phyloP scores from a whole-genome alignment of 805 yeast genomes.

The Starmerella apis region DNA sequence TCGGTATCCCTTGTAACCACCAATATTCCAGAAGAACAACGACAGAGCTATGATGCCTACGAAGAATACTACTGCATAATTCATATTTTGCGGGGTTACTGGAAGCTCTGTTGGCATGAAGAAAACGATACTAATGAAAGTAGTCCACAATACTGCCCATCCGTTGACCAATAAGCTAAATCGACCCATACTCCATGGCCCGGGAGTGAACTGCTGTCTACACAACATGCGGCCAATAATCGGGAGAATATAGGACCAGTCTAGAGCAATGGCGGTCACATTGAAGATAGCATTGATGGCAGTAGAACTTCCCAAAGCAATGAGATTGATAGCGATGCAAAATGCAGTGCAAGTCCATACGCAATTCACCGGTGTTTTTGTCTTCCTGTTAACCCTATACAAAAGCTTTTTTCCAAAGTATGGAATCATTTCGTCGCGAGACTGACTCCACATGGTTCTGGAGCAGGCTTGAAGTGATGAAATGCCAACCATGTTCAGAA shows the following conservation, averaged over 20 bases:
- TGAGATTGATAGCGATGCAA: slow-evolving; percentile 44
- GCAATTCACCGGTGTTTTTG: slow-evolving; percentile 56
- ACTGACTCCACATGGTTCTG: slow-evolving; percentile 66
- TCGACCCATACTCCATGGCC: slow-evolving; percentile 58
- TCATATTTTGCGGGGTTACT: slow-evolving; percentile 26
- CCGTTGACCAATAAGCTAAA: slow-evolving; percentile 24
- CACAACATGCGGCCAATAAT: slow-evolving; percentile 48
- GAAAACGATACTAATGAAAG: slow-evolving; percentile 25
- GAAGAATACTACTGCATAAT: slow-evolving; percentile 28
- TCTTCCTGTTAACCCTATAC: slow-evolving; percentile 39
- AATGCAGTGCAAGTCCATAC: slow-evolving; percentile 42
- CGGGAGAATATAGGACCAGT: slow-evolving; percentile 58
- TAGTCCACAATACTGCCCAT: slow-evolving; percentile 25
- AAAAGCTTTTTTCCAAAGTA: slow-evolving; percentile 27
- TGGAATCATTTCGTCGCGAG: slow-evolving; percentile 68
- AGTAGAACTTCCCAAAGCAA: slow-evolving; percentile 49
- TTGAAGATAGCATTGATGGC: slow-evolving; percentile 64
- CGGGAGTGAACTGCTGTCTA: slow-evolving; percentile 46
- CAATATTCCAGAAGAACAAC: slow-evolving; percentile 22
- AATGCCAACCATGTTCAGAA: slow-evolving; percentile 58
- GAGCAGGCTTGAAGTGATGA: slow-evolving; percentile 55
- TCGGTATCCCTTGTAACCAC: slow-evolving; percentile 23
- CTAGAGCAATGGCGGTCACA: slow-evolving; percentile 60
- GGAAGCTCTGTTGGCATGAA: slow-evolving; percentile 27
- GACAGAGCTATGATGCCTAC: slow-evolving; percentile 23